These are phyloP conservation scores for Thielaviopsis musarum DNA, from an alignment of 2,329 filamentous ascomycete species.

Conservation along the genomic window DNA sequence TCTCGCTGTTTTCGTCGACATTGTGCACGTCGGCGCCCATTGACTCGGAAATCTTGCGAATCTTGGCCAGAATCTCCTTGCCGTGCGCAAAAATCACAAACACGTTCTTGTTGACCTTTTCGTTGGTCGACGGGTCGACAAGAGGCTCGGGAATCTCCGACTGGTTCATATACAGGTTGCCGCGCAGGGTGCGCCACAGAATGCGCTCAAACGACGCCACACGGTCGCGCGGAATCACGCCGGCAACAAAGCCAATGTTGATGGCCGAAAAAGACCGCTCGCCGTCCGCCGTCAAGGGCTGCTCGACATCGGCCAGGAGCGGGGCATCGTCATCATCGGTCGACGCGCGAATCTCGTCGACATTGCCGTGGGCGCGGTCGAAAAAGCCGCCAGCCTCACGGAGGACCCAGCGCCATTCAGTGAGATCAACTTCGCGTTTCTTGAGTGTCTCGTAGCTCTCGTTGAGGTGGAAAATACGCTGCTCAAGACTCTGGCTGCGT, in stretches of 20 bases:
- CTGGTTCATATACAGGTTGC: slow-evolving; percentile 99
- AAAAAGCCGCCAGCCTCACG: slow-evolving; percentile 96
- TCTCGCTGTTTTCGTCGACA: slow-evolving; percentile 92
- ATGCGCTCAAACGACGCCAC: slow-evolving; percentile 95
- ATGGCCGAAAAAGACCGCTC: slow-evolving; percentile 87
- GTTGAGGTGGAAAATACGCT: slow-evolving; percentile 78
- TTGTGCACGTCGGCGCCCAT: slow-evolving; percentile 91
- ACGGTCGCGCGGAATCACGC: slow-evolving; percentile 83
- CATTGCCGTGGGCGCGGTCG: slow-evolving; percentile 86
- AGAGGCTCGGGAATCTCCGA: slow-evolving; percentile 92
- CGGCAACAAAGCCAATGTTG: slow-evolving; percentile 97
- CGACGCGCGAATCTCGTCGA: slow-evolving; percentile 87
- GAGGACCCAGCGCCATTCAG: slow-evolving; percentile 96
- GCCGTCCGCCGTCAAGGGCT: slow-evolving; percentile 47
- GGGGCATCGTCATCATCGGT: slow-evolving; percentile 85
- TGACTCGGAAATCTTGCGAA: slow-evolving; percentile 96
- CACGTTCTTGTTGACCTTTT: slow-evolving; percentile 88
- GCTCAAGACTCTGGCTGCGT: slow-evolving; percentile 80
- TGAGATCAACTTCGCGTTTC: slow-evolving; percentile 91
- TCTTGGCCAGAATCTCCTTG: slow-evolving; percentile 96
- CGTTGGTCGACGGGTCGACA: slow-evolving; percentile 81
- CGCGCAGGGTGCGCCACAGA: slow-evolving; percentile 88
- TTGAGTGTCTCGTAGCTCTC: slow-evolving; percentile 98
- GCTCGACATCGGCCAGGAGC: slow-evolving; percentile 80
- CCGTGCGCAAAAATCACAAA: slow-evolving; percentile 99